These are phyloP conservation scores for Echites panduratus DNA, from an alignment of 257 asterid species.

Conservation along the genomic window DNA sequence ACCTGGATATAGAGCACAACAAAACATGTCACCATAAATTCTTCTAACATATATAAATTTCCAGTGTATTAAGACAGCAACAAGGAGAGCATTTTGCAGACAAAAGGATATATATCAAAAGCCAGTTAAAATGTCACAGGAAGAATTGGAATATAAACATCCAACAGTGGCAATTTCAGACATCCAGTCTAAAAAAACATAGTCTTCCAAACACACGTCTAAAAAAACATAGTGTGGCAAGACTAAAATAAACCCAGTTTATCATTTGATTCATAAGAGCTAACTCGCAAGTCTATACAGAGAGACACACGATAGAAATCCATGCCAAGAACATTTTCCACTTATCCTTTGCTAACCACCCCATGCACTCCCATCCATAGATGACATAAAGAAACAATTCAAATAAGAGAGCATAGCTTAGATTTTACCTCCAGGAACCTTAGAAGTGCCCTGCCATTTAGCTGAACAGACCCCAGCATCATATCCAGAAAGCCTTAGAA, in stretches of 20 bases:
- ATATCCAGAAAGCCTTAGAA: slow-evolving; percentile 55
- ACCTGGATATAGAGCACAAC: slow-evolving; percentile 31
- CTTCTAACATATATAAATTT: not conserved
- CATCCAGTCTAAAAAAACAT: not conserved
- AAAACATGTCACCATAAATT: not conserved
- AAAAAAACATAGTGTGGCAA: not conserved
- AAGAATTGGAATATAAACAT: not conserved
- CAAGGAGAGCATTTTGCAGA: not conserved
- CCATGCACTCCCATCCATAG: not conserved
- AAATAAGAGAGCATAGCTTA: not conserved
- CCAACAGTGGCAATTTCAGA: not conserved
- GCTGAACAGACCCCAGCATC: slow-evolving; percentile 76
- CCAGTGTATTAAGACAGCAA: not conserved
- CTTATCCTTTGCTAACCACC: not conserved
- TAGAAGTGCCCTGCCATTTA: slow-evolving; percentile 58
- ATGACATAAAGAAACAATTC: not conserved
- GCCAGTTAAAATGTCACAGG: not conserved
- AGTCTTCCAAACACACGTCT: not conserved
- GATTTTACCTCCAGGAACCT: slow-evolving; percentile 60
- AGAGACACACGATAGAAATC: not conserved
- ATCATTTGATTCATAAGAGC: not conserved
- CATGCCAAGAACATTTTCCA: not conserved
- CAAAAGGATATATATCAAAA: not conserved
- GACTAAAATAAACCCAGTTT: not conserved
- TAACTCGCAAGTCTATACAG: not conserved